Conservation (phyloP, 192 early-diverging fungal genomes). For the Coemansia sp. region DNA sequence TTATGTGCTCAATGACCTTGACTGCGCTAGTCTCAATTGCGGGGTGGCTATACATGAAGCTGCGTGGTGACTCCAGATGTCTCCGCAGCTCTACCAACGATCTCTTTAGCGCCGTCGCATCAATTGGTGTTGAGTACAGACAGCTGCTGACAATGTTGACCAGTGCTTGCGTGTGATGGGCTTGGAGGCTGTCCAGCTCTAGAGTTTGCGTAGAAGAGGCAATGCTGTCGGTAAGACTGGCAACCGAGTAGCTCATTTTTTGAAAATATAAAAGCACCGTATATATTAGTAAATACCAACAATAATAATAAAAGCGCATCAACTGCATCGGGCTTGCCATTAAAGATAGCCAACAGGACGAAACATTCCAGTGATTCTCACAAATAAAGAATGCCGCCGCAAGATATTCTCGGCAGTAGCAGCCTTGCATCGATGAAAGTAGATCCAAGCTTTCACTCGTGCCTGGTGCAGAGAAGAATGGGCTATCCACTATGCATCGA, state of each 20-base stretch:
- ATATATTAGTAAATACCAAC: not conserved
- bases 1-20: constrained; percentile 26
- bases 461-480: no score
- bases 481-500: no score
- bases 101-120: not conserved
- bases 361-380: no score
- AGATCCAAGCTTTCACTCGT: no score
- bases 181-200: constrained; percentile 26
- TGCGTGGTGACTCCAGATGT: constrained; percentile 36
- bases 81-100: constrained; percentile 26
- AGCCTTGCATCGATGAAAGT: no score
- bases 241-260: constrained; percentile 11
- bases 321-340: no score
- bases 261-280: not conserved
- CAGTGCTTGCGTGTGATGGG: constrained; percentile 34
- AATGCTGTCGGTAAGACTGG: constrained; percentile 8
- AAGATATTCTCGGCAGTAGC: no score
- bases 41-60: constrained; percentile 17
- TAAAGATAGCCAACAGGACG: no score
- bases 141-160: constrained; percentile 31
- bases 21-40: constrained; percentile 34
- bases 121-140: constrained; percentile 17
- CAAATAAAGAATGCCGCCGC: no score
- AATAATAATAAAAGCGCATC: not conserved
- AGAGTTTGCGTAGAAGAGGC: constrained; percentile 12